Conservation (phyloP, 2,329 filamentous ascomycete genomes). For the Venturia carpophila region DNA sequence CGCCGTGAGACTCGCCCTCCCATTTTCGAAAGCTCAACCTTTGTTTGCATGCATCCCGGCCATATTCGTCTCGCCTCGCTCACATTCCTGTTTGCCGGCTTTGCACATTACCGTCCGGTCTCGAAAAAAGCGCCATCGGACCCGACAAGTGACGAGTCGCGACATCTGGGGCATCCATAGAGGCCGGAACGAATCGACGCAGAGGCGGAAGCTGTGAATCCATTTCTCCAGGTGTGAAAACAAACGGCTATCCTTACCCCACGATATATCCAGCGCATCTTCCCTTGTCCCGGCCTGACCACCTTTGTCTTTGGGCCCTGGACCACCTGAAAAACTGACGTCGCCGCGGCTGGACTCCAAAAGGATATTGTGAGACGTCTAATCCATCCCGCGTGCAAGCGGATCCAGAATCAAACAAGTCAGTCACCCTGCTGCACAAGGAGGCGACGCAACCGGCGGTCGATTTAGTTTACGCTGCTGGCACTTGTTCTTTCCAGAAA, state of each 20-base stretch:
- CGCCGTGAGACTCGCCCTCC: constrained; percentile 1
- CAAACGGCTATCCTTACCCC: neutral
- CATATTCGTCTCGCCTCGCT: neutral
- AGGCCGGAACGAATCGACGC: neutral
- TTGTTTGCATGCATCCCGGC: neutral
- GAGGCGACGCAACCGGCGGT: neutral
- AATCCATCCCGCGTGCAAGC: constrained; percentile 6
- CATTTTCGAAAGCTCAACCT: neutral
- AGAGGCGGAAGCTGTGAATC: constrained; percentile 1
- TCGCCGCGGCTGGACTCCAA: neutral
- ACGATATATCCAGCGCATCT: constrained; percentile 3
- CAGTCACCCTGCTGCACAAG: neutral
- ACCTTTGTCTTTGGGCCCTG: neutral
- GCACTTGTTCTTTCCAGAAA: neutral
- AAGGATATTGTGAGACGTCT: constrained; percentile 7
- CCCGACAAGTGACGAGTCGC: constrained; percentile 3
- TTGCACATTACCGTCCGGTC: neutral
- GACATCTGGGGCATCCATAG: neutral
- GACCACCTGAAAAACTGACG: neutral
- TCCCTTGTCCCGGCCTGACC: constrained; percentile 3
- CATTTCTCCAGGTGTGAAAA: neutral
- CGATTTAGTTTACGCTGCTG: neutral
- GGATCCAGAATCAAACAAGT: constrained; percentile 8
- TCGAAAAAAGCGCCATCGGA: neutral
- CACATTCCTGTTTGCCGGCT: constrained; percentile 9